Percentiles rank a stretch among this genome's conserved stretches.
Conservation (phyloP, 2,329 filamentous ascomycete genomes). For the Lachnellula occidentalis region DNA sequence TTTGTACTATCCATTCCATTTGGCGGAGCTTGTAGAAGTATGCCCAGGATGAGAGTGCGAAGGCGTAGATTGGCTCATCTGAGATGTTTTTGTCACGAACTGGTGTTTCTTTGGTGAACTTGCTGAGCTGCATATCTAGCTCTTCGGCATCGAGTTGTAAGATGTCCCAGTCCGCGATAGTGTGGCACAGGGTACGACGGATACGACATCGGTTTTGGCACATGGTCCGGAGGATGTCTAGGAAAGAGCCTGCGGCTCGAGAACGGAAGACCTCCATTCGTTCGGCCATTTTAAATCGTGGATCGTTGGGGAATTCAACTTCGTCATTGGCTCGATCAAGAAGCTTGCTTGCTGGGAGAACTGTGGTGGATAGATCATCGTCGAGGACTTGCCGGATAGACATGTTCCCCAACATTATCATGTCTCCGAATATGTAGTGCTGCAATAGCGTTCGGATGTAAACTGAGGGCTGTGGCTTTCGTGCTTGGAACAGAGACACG, state of each 20-base stretch:
- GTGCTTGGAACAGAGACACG: conserved; percentile 66
- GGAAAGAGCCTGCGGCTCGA: conserved; percentile 61
- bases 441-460: conserved; percentile 80
- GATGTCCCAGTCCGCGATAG: conserved; percentile 75
- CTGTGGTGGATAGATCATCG: conserved; percentile 72
- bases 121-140: conserved; percentile 62
- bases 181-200: conserved; percentile 82
- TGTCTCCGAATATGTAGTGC: conserved; percentile 67
- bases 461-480: conserved; percentile 75
- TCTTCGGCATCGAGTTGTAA: conserved; percentile 78
- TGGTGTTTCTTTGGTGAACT: conserved; percentile 55
- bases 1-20: conserved; percentile 81
- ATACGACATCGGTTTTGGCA: conserved; percentile 89
- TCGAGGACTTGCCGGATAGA: conserved; percentile 72
- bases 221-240: conserved; percentile 77
- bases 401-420: conserved; percentile 61
- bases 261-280: conserved; percentile 67
- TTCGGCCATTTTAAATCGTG: conserved; percentile 65
- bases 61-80: conserved; percentile 54
- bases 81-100: conserved; percentile 44
- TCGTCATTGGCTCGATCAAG: conserved; percentile 71
- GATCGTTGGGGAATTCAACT: conserved; percentile 67
- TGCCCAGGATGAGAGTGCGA: conserved; percentile 80
- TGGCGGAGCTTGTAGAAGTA: conserved; percentile 86
- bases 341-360: conserved; percentile 65